Base-by-base conservation (phyloP, 169 alveolate species). In the Cryptosporidium sp. region DNA sequence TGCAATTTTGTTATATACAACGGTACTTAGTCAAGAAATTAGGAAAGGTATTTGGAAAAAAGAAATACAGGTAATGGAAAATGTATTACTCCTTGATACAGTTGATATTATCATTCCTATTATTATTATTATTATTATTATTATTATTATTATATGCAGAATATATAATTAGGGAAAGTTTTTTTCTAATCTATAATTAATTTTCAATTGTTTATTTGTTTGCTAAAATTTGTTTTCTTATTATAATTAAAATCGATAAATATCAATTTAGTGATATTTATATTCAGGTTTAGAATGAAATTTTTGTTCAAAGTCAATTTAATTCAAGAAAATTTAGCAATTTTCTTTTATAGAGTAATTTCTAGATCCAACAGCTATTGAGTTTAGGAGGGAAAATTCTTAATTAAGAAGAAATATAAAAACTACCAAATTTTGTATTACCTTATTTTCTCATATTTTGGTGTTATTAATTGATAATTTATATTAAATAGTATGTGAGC, bases 31-130 rank as follows among this genome's bases (percentile, higher is more conserved):
- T 48, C 12, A 0, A 48, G 7, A 48, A 56, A 21, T 26, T 16
- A 16, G 37, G 37, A 10, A 56, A 56, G 1, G 2, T 37, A 3
- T 5, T 48, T 48, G 3, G 14, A 48, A 21, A 56, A 56, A 56
- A 56, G n/a, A 56, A 56, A 56, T 56, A 26, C 67, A 56, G 35
- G 67, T 26, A 23, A 56, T 23, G 67, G 67, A 56, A 56, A 56
- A 23, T 23, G 14, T 23, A 56, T 16, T n/a, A 3, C 16, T 16
- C 0, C 26, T n/a, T 5, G 26, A 8, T 10, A 26, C 67, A 1
- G 12, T 56, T 56, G 67, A 3, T 56, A 56, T 26, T 14, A 53
- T 53, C 2, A 4, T 23, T 53, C 0, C 0, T 52, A 16, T 18
- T 16, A 8, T 21, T 56, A 56, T 23, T 14, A 53, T 53, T n/a